Conservation (phyloP, 345 rosid species). For the Camelina neglecta region DNA sequence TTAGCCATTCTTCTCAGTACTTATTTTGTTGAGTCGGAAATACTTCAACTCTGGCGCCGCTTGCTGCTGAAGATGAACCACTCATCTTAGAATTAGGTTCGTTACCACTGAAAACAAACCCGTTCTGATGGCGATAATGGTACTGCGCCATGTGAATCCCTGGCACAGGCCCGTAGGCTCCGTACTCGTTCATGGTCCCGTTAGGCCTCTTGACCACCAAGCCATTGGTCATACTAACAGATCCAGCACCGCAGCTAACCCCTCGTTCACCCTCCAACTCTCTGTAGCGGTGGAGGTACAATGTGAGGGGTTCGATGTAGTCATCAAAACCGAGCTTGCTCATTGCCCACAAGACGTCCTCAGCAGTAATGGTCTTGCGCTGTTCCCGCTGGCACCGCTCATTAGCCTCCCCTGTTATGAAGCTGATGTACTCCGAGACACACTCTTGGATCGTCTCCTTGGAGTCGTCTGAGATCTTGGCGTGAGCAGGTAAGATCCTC, state of each 20-base stretch:
- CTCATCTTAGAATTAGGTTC: slow-evolving; percentile 30
- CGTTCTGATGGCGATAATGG: slow-evolving; percentile 50
- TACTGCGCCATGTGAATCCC: slow-evolving; percentile 53
- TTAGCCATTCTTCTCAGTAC: slow-evolving; percentile 40
- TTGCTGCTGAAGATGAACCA: slow-evolving; percentile 43
- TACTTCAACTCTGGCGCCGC: slow-evolving; percentile 38
- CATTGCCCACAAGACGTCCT: slow-evolving; percentile 94
- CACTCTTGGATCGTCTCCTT: slow-evolving; percentile 98
- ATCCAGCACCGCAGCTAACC: slow-evolving; percentile 36
- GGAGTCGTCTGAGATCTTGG: slow-evolving; percentile 93
- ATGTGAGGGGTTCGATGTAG: slow-evolving; percentile 77
- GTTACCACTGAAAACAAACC: slow-evolving; percentile 42
- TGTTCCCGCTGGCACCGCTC: slow-evolving; percentile 97
- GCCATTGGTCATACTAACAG: slow-evolving; percentile 53
- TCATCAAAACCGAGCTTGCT: slow-evolving; percentile 93
- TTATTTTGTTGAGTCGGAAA: slow-evolving; percentile 40
- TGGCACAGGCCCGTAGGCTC: slow-evolving; percentile 51
- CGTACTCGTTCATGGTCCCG: slow-evolving; percentile 48
- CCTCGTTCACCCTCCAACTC: slow-evolving; percentile 76
- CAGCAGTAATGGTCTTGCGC: slow-evolving; percentile 94
- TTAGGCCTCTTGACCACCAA: slow-evolving; percentile 62
- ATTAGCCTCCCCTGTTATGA: slow-evolving; percentile 95
- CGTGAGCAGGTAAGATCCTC: slow-evolving; percentile 81
- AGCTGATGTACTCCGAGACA: slow-evolving; percentile 96
- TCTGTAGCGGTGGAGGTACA: slow-evolving; percentile 80